Evolutionary conservation across 768 basidiomycete genomes (phyloP).

Genomic region (Lactifluus subvellereus): DNA sequence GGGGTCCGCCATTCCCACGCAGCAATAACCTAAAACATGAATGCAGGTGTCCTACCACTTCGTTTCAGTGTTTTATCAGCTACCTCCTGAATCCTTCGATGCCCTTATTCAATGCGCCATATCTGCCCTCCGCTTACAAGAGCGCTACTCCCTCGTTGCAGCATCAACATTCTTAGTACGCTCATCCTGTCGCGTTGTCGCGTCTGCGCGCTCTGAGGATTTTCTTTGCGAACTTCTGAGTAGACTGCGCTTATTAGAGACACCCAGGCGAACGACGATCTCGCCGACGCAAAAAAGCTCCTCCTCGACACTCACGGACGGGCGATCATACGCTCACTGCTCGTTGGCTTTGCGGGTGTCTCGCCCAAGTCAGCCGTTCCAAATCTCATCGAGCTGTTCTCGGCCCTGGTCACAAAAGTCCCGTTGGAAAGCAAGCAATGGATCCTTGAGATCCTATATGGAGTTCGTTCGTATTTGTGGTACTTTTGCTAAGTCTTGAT

Average conservation of each 20-base stretch:
- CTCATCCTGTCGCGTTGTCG: constrained; percentile 17
- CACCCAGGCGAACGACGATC: constrained; percentile 56
- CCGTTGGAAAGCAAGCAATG: constrained; percentile 55
- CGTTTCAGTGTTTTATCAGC: constrained; percentile 49
- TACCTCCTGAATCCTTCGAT: constrained; percentile 59
- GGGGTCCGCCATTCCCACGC: constrained; percentile 17
- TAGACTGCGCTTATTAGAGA: constrained; percentile 64
- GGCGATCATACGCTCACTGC: constrained; percentile 61
- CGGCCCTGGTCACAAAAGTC: constrained; percentile 54
- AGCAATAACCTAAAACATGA: background rate
- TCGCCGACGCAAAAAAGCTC: constrained; percentile 48
- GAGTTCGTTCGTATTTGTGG: constrained; percentile 36
- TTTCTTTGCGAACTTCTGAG: background rate
- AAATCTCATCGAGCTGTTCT: constrained; percentile 80
- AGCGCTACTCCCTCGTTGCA: constrained; percentile 78
- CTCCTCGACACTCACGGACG: constrained; percentile 53
- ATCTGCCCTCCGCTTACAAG: constrained; percentile 62
- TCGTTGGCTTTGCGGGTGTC: constrained; percentile 77
- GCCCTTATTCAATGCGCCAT: constrained; percentile 66
- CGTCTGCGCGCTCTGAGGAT: background rate
- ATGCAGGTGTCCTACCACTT: constrained; percentile 53
- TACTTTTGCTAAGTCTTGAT: background rate
- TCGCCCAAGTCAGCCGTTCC: constrained; percentile 78
- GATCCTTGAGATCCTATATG: constrained; percentile 66
- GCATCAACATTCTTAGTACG: constrained; percentile 79